Evolutionary conservation across 306 rosid species (phyloP).

Genomic region (Argentina anserina): DNA sequence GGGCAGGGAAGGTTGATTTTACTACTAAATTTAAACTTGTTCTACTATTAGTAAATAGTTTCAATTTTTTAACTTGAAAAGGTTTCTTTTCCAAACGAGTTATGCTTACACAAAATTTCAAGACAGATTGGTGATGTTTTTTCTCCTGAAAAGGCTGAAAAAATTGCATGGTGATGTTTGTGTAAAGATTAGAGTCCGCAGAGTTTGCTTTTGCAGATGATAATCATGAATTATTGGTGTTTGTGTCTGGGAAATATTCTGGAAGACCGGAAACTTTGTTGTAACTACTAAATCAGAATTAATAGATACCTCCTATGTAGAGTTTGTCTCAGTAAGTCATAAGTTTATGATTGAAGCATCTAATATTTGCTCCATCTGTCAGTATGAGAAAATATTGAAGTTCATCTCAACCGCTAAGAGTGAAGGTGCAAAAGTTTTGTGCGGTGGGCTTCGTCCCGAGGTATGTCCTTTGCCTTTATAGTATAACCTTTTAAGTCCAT

Average conservation of each 20-base stretch:
- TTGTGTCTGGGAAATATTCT: neutral
- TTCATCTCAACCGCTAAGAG: conserved; percentile 73
- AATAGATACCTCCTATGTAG: neutral
- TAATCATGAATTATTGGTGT: neutral
- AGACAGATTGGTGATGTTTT: neutral
- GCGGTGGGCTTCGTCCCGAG: conserved; percentile 91
- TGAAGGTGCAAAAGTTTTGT: conserved; percentile 87
- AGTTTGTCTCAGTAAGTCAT: neutral
- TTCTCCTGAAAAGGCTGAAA: neutral
- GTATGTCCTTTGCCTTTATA: conserved; percentile 38
- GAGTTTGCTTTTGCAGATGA: neutral
- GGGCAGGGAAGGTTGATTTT: neutral
- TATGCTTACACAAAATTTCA: neutral
- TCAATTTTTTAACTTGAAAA: neutral
- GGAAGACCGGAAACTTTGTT: conserved; percentile 1
- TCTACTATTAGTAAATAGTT: neutral
- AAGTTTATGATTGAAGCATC: conserved; percentile 28
- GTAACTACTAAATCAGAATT: conserved; percentile 6
- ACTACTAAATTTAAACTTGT: neutral
- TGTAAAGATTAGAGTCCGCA: neutral
- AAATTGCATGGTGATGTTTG: neutral
- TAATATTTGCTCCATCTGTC: conserved; percentile 37
- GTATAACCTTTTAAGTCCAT: no score
- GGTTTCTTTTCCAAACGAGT: neutral
- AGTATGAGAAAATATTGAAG: conserved; percentile 86